Percentiles rank a stretch among this genome's conserved stretches.
These are phyloP conservation scores for Trematosphaeria pertusa DNA, from an alignment of 2,329 filamentous ascomycete species.

Conservation along the genomic window DNA sequence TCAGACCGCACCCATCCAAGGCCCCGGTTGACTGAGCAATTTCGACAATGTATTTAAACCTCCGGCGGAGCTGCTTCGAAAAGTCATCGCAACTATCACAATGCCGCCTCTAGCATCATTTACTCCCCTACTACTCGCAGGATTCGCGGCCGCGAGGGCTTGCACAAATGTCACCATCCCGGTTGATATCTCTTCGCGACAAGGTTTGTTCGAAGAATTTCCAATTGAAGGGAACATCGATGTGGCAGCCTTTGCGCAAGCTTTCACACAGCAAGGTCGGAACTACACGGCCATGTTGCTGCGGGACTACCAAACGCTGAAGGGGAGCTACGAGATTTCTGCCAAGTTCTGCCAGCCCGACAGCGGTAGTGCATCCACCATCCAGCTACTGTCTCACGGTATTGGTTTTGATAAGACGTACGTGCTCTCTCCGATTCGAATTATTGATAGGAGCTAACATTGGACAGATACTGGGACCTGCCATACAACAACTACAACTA, in stretches of 20 bases:
- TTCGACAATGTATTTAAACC: no score
- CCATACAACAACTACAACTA: slow-evolving; percentile 66
- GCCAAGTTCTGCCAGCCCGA: slow-evolving; percentile 68
- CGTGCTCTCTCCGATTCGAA: slow-evolving; percentile 10
- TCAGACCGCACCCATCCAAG: no score
- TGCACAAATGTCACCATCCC: slow-evolving; percentile 64
- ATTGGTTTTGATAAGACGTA: slow-evolving; percentile 62
- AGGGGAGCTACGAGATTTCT: slow-evolving; percentile 64
- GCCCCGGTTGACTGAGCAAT: no score
- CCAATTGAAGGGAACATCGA: slow-evolving; percentile 61
- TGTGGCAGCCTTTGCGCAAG: slow-evolving; percentile 62
- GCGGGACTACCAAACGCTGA: slow-evolving; percentile 58
- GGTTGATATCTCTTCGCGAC: slow-evolving; percentile 61
- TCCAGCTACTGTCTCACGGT: slow-evolving; percentile 61
- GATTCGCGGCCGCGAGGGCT: slow-evolving; percentile 29
- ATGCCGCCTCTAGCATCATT: slow-evolving; percentile 12
- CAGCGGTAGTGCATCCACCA: slow-evolving; percentile 36
- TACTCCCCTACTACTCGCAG: slow-evolving; percentile 23
- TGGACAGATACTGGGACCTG: slow-evolving; percentile 66
- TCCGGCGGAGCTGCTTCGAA: no score
- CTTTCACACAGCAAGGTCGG: slow-evolving; percentile 56
- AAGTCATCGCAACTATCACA: neutral
- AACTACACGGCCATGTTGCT: slow-evolving; percentile 58
- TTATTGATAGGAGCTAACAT: slow-evolving; percentile 3
- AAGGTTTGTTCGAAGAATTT: slow-evolving; percentile 61